These are phyloP conservation scores for Aspergillus caelatus DNA, from an alignment of 2,329 filamentous ascomycete species.

Conservation along the genomic window DNA sequence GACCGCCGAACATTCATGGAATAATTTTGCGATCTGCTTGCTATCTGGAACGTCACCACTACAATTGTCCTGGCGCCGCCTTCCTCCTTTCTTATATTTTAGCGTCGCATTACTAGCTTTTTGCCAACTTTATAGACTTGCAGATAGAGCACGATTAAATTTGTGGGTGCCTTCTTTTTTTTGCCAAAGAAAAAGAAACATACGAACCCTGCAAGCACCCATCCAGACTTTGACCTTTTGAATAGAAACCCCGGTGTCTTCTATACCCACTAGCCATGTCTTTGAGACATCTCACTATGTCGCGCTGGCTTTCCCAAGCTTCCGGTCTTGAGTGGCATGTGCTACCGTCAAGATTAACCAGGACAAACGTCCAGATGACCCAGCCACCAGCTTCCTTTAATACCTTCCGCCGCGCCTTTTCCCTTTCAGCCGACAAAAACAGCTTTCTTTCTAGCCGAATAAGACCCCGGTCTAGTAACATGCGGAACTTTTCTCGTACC, in stretches of 20 bases:
- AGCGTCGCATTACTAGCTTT: neutral
- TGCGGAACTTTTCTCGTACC: neutral
- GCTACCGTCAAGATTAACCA: conserved; percentile 8
- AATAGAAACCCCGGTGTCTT: neutral
- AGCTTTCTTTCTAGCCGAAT: conserved; percentile 2
- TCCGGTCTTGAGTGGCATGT: conserved; percentile 15
- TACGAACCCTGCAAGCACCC: neutral
- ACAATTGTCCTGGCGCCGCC: neutral
- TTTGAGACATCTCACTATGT: conserved; percentile 14
- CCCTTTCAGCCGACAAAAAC: conserved; percentile 4
- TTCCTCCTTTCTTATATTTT: too few relatives aligned
- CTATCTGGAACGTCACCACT: neutral
- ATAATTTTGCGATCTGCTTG: neutral
- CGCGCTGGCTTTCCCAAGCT: conserved; percentile 28
- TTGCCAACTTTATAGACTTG: neutral
- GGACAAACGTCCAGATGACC: neutral
- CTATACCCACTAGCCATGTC: conserved; percentile 10
- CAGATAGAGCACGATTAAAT: neutral
- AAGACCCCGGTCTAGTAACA: neutral
- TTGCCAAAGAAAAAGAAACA: neutral
- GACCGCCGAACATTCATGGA: conserved; percentile 1
- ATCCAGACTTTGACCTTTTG: neutral
- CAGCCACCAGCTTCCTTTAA: neutral
- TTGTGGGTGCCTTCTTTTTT: neutral
- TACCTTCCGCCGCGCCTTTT: conserved; percentile 11